phyloP scores from a whole-genome alignment of 2,329 filamentous ascomycete genomes.

The Mycosphaerella arachidis region DNA sequence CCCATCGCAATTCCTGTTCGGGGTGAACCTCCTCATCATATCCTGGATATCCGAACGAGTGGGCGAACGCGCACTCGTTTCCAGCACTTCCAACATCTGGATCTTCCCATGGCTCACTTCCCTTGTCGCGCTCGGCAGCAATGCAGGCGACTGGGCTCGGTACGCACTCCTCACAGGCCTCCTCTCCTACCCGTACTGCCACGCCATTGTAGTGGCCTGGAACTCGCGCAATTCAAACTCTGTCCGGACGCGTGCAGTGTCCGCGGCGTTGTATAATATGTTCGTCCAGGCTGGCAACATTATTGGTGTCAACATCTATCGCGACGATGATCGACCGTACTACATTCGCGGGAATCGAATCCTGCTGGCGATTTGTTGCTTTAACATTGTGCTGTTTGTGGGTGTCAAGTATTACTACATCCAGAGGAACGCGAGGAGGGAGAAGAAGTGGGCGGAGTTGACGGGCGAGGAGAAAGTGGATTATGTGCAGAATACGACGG shows the following conservation, averaged over 20 bases:
- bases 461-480: slow-evolving; percentile 31
- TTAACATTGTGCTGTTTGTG: slow-evolving; percentile 31
- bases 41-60: slow-evolving; percentile 49
- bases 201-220: slow-evolving; percentile 43
- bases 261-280: slow-evolving; percentile 41
- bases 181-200: slow-evolving; percentile 41
- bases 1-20: slow-evolving; percentile 32
- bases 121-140: slow-evolving; percentile 33
- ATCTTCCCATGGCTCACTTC: slow-evolving; percentile 55
- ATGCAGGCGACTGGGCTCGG: slow-evolving; percentile 36
- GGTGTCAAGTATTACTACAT: slow-evolving; percentile 34
- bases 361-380: slow-evolving; percentile 28
- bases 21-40: slow-evolving; percentile 41
- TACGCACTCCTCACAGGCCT: slow-evolving; percentile 38
- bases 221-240: slow-evolving; percentile 41
- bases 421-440: slow-evolving; percentile 28
- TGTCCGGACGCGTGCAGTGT: slow-evolving; percentile 42
- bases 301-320: slow-evolving; percentile 47
- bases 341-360: slow-evolving; percentile 41
- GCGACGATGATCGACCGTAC: slow-evolving; percentile 43
- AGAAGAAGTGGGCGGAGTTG: slow-evolving; percentile 37
- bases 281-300: slow-evolving; percentile 43
- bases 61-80: slow-evolving; percentile 50
- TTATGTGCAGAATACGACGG: slow-evolving; percentile 34
- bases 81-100: slow-evolving; percentile 47